Evolutionary conservation across 2,329 filamentous ascomycete genomes (phyloP), one percentile per base, ranked within the genome.

Genomic region (Exophiala sp.): DNA sequence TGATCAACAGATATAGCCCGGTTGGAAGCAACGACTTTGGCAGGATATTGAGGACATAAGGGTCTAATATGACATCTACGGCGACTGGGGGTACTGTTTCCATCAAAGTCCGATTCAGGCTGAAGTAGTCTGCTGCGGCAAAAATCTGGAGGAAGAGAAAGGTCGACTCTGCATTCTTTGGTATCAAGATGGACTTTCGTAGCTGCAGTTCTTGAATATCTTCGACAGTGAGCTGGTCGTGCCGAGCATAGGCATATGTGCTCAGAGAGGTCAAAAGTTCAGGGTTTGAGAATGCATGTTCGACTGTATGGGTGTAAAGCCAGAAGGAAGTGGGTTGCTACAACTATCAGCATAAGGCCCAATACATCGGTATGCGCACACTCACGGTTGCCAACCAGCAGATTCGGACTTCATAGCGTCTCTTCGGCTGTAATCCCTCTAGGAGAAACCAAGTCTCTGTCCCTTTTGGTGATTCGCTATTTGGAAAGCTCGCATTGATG

Each of bases 371-470:
- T 47, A 10, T 1, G 48, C 21, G 18, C 32, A 16, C 38, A 48
- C 86, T 69, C 77, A 95, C 91, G 53, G 85, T 93, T 34, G 93
- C 93, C 53, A 88, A 77, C 90, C 91, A 98, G 71, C 91, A 97
- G 52, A 96, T 76, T 47, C 93, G 82, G 42, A 95, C 78, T 73
- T 98, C 93, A 74, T 97, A 96, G 58, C 89, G 79, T 63, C 85
- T 83, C 9, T 81, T 80, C 29, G 80, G 77, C n/a, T 70, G 74
- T 47, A 98, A 74, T 27, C 76, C 71, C 49, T 85, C 78, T 4
- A 98, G 78, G 6, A 91, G 70, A 59, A 89, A 79, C 93, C 93
- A 97, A 22, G 85, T 83, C 44, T 82, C 74, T 9, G 73, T 69
- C 6, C 86, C 88, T 10, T 72, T 65, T 8, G 75, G 75, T 23